Evolutionary conservation across 106 monocot species (phyloP).

Genomic region (Dioscorea alata): DNA sequence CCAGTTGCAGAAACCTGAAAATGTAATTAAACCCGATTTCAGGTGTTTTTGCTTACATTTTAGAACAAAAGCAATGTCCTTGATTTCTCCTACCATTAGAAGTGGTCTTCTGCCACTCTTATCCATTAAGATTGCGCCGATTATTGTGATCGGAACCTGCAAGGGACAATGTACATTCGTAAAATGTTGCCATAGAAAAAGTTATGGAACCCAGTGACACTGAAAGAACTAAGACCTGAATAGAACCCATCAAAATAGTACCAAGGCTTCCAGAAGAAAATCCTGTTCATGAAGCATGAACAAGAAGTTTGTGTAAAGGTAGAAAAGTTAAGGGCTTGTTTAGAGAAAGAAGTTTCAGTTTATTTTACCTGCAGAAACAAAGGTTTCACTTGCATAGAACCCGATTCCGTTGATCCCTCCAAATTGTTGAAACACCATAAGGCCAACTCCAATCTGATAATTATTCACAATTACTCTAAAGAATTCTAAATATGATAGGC

Average conservation of each 20-base stretch:
- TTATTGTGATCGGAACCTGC: slow-evolving; percentile 67
- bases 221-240: slow-evolving; percentile 39
- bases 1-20: slow-evolving; percentile 74
- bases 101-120: slow-evolving; percentile 72
- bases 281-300: slow-evolving; percentile 24
- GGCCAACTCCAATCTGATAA: slow-evolving; percentile 57
- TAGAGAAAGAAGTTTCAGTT: background rate
- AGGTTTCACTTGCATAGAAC: slow-evolving; percentile 63
- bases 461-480: background rate
- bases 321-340: background rate
- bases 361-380: slow-evolving; percentile 57
- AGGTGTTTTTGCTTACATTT: background rate
- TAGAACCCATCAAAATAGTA: slow-evolving; percentile 42
- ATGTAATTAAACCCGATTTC: background rate
- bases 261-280: slow-evolving; percentile 66
- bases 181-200: no score
- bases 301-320: background rate
- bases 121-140: slow-evolving; percentile 63
- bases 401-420: slow-evolving; percentile 59
- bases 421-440: slow-evolving; percentile 77
- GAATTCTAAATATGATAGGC: background rate
- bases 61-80: background rate
- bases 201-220: background rate
- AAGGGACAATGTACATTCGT: background rate
- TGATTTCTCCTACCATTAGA: slow-evolving; percentile 37